Base-by-base conservation (phyloP, 2,329 filamentous ascomycete species). In the Aspergillus tanneri region DNA sequence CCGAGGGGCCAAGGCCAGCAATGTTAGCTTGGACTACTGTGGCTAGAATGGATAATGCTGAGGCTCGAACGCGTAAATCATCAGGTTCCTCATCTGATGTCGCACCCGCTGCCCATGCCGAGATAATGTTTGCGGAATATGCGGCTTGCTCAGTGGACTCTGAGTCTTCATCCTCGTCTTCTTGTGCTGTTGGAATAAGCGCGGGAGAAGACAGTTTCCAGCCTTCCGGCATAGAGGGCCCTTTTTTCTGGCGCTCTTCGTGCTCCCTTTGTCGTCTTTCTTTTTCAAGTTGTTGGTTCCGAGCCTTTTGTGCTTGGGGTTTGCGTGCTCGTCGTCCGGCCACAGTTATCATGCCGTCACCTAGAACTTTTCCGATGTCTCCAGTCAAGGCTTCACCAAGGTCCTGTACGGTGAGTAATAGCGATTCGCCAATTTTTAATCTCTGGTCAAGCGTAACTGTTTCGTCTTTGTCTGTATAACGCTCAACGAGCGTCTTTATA, bases 21-120 rank as follows among this genome's bases (percentile, higher is more conserved):
- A 73, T 60, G 46, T 72, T 73, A 5, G 66, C 70, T 38, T 70
- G 63, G 2, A 73, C 62, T 0, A 70, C 70, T 1, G 67, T 69
- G 3, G 69, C 70, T 4, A 74, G 62, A 23, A 74, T 69, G 2
- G 72, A 74, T 3, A 74, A 58, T 11, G 72, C 72, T 1, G 72
- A 74, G n/a, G 71, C 62, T 3, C 72, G 66, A 2, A 67, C 58
- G 10, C 72, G 71, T 2, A 74, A 61, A 46, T 74, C 72, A 44
- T 74, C 72, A n/a, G 71, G 70, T 19, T 71, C 64, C 18, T 63
- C 57, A 41, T 73, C 70, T 7, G 60, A 53, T 1, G 61, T 50
- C 3, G 69, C 62, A 14, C 71, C 71, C 3, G 67, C 63, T 3
- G 67, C 70, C 71, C 71, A 73, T 21, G 70, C 65, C n/a, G 67